These are phyloP conservation scores for Vitis hybrid DNA, from an alignment of 177 flowering plant genomes.

Conservation along the genomic window DNA sequence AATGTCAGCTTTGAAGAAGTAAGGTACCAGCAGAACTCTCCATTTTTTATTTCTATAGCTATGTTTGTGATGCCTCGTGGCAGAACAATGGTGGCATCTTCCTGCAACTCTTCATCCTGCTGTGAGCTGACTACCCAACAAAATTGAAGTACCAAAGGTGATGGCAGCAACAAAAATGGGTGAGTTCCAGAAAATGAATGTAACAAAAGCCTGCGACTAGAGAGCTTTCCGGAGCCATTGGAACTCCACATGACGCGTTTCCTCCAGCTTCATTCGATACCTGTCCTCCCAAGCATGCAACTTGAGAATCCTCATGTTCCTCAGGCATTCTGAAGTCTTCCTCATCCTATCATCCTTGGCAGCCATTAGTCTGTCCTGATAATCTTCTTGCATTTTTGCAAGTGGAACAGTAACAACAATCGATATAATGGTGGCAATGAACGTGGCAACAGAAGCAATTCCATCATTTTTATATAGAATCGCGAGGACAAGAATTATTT, in stretches of 20 bases:
- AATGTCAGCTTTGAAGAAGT: slow-evolving; percentile 63
- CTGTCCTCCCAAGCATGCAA: slow-evolving; percentile 98
- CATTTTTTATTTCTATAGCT: slow-evolving; percentile 77
- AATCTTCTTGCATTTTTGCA: slow-evolving; percentile 83
- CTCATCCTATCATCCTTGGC: slow-evolving; percentile 98
- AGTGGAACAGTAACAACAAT: slow-evolving; percentile 80
- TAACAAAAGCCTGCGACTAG: slow-evolving; percentile 87
- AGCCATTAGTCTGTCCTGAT: slow-evolving; percentile 84
- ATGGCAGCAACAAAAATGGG: slow-evolving; percentile 90
- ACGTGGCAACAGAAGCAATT: slow-evolving; percentile 78
- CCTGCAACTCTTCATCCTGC: slow-evolving; percentile 91
- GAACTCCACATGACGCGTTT: slow-evolving; percentile 81
- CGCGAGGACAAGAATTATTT: slow-evolving; percentile 85
- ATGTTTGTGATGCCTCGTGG: slow-evolving; percentile 61
- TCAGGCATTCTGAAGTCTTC: slow-evolving; percentile 89
- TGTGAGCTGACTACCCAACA: slow-evolving; percentile 78
- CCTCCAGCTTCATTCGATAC: slow-evolving; percentile 68
- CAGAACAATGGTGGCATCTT: slow-evolving; percentile 67
- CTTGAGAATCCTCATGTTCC: slow-evolving; percentile 95
- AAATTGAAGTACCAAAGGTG: slow-evolving; percentile 81
- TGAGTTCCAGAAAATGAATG: slow-evolving; percentile 92
- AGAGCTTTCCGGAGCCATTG: slow-evolving; percentile 90
- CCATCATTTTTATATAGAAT: slow-evolving; percentile 92
- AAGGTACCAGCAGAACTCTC: slow-evolving; percentile 82
- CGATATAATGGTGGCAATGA: slow-evolving; percentile 77